phyloP scores from a whole-genome alignment of 2,329 filamentous ascomycete genomes.

The Aspergillus piperis region DNA sequence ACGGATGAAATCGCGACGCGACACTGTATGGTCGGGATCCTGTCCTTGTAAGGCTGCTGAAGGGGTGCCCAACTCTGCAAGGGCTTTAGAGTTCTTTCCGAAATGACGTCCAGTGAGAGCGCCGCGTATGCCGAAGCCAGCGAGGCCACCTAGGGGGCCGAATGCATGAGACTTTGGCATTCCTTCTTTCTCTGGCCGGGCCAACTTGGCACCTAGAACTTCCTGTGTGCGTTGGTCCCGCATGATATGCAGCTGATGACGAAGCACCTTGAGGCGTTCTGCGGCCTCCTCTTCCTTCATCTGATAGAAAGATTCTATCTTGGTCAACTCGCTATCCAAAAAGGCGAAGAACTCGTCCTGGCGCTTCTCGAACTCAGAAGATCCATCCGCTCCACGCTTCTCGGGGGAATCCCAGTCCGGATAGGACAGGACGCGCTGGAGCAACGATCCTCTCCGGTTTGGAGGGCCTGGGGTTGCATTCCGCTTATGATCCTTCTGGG shows the following conservation, averaged over 20 bases:
- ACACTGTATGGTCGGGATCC: slow-evolving; percentile 29
- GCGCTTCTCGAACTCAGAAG: slow-evolving; percentile 66
- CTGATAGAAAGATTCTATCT: slow-evolving; percentile 88
- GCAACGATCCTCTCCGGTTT: slow-evolving; percentile 24
- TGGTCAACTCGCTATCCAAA: slow-evolving; percentile 80
- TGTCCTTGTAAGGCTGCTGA: slow-evolving; percentile 33
- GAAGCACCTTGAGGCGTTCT: slow-evolving; percentile 67
- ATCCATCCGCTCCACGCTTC: slow-evolving; percentile 52
- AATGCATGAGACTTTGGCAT: slow-evolving; percentile 27
- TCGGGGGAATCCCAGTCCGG: slow-evolving; percentile 42
- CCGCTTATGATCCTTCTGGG: slow-evolving; percentile 19
- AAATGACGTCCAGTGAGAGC: slow-evolving; percentile 51
- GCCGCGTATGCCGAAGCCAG: slow-evolving; percentile 37
- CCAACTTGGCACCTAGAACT: slow-evolving; percentile 49
- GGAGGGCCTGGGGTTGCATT: slow-evolving; percentile 31
- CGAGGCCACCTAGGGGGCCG: slow-evolving; percentile 25
- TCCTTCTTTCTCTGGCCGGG: slow-evolving; percentile 24
- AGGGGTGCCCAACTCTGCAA: slow-evolving; percentile 47
- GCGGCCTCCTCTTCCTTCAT: slow-evolving; percentile 84
- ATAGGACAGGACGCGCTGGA: slow-evolving; percentile 44
- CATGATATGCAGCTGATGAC: slow-evolving; percentile 91
- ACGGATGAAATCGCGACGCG: slow-evolving; percentile 53
- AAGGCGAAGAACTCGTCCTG: slow-evolving; percentile 87
- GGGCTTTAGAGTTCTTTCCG: slow-evolving; percentile 58
- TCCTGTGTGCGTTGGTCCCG: slow-evolving; percentile 78